Conservation (phyloP, 371 early-diverging fungal genomes). For the Dichotomocladium elegans region DNA sequence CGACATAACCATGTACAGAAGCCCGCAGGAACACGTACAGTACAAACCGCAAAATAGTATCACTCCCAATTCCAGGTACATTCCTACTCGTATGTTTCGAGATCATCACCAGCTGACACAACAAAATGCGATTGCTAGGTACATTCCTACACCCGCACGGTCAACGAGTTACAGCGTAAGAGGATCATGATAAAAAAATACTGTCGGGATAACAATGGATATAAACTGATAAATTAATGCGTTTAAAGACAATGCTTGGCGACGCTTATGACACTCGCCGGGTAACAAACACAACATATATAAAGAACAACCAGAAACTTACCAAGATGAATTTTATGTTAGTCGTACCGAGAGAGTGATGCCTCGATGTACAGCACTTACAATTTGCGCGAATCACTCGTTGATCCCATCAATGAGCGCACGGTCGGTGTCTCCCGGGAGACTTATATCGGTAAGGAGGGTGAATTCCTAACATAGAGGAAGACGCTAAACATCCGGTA, state of each 20-base stretch:
- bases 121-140: not conserved
- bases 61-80: slow-evolving; percentile 17
- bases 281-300: slow-evolving; percentile 3
- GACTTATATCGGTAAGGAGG: slow-evolving; percentile 21
- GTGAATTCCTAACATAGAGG: not conserved
- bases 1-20: too few species aligned
- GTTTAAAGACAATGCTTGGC: too few species aligned
- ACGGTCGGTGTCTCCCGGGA: slow-evolving; percentile 12
- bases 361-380: slow-evolving; percentile 18
- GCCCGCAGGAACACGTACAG: too few species aligned
- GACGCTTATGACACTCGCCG: too few species aligned
- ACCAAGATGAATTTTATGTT: not conserved
- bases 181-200: not conserved
- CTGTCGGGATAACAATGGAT: too few species aligned
- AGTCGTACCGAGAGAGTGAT: slow-evolving; percentile 12
- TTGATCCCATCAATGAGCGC: slow-evolving; percentile 17
- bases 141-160: slow-evolving; percentile 1
- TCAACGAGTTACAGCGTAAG: not conserved
- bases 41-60: too few species aligned
- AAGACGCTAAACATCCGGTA: too few species aligned
- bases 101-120: not conserved
- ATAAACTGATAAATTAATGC: too few species aligned
- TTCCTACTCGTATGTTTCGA: not conserved
- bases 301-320: not conserved
- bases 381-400: slow-evolving; percentile 20